Evolutionary conservation across 1,139 yeast species (phyloP).

Genomic region (Geotrichum bryndzae): DNA sequence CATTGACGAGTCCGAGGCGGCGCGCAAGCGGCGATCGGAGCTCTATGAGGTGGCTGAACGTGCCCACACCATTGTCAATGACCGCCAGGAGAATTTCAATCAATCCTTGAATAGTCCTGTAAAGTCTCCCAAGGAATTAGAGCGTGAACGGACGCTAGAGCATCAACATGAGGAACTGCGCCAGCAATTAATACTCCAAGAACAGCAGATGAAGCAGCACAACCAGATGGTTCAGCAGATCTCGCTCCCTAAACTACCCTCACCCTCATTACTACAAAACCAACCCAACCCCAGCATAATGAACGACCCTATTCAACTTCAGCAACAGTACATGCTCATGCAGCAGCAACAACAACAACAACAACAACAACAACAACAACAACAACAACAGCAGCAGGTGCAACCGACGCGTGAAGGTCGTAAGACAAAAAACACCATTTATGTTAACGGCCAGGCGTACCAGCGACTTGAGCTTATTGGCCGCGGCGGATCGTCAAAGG

Average conservation of each 20-base stretch:
- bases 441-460: conserved; percentile 57
- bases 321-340: neutral
- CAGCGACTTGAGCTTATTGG: conserved; percentile 78
- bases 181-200: conserved; percentile 13
- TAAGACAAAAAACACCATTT: conserved; percentile 29
- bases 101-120: neutral
- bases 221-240: neutral
- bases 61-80: conserved; percentile 4
- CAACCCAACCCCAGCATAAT: neutral
- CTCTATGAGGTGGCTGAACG: conserved; percentile 12
- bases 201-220: conserved; percentile 1
- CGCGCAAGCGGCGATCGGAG: conserved; percentile 12
- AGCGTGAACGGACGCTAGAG: conserved; percentile 14
- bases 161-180: conserved; percentile 15
- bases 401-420: conserved; percentile 2
- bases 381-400: conserved; percentile 15
- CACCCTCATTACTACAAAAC: neutral
- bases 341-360: conserved; percentile 12
- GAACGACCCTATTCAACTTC: conserved; percentile 16
- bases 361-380: conserved; percentile 11
- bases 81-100: neutral
- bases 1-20: neutral
- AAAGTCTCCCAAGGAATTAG: conserved; percentile 7
- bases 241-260: neutral
- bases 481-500: conserved; percentile 90